Evolutionary conservation across 2,329 filamentous ascomycete genomes (phyloP), one percentile per base, ranked within the genome.

Genomic region (Colletotrichum agaves): DNA sequence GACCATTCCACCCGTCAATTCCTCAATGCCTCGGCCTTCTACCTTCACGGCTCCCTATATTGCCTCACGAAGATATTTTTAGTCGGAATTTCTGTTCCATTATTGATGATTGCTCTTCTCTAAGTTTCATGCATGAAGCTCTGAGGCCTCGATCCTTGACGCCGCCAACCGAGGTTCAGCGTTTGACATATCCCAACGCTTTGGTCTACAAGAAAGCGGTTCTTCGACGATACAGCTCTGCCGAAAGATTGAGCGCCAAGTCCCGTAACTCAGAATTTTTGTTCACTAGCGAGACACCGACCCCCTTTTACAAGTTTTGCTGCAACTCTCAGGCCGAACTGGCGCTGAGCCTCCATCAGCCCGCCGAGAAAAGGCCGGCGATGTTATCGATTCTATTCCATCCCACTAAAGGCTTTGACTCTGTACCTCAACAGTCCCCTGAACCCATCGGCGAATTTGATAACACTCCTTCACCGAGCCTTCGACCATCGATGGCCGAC

Each of bases 401-500:
- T 27, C 47, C 67, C 31, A 62, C 61, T 17, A 70, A 65, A 37
- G n/a, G 13, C 31, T 37, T 12, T 17, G 15, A 13, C 11, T 10
- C 17, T 47, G 10, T 13, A 19, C 46, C 33, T 12, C 27, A 41
- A 8, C 27, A 49, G 11, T 39, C n/a, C 12, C 39, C 17, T 12
- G 27, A 31, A 37, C 4, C 44, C 2, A 17, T 27, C 10, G 72
- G 72, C n/a, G 73, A 74, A 53, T 78, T 80, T 56, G 75, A 79
- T 63, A 67, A 72, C 19, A 78, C 77, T 19, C 77, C 78, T 17
- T 70, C 73, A n/a, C 74, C 75, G 8, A 79, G 77, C 52, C 62
- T 67, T 31, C 75, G 73, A 15, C 62, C 74, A 15, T 78, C 76
- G 8, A 53, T 77, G 8, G 71, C 74, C 1, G 49, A 71, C 12